A percentile compares a stretch with the other conserved stretches of the same genome.
phyloP scores from a whole-genome alignment of 78 protist genomes.

The slime mould (Dictyostelium discoideum) region DNA sequence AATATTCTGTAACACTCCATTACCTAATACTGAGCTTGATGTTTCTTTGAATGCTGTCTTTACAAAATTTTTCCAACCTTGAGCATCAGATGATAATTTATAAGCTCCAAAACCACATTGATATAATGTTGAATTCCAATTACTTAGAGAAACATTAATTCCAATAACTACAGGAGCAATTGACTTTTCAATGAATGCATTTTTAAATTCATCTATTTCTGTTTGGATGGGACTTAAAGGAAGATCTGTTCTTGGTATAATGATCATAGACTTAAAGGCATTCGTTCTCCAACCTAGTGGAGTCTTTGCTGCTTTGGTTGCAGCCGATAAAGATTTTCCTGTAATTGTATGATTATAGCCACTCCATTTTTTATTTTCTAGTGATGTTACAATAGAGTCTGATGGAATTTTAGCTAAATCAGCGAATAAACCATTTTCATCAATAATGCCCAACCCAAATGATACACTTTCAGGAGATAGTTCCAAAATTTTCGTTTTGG shows the following conservation, averaged over 20 bases:
- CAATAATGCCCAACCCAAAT: neutral
- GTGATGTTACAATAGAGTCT: neutral
- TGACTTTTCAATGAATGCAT: neutral
- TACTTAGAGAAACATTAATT: neutral
- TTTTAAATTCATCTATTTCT: neutral
- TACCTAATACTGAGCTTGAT: neutral
- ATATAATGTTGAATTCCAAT: neutral
- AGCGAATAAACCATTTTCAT: neutral
- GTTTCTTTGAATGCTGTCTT: neutral
- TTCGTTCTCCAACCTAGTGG: neutral
- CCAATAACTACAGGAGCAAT: slow-evolving; percentile 29
- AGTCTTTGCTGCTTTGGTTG: neutral
- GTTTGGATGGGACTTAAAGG: neutral
- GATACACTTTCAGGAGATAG: neutral
- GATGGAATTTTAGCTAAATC: neutral
- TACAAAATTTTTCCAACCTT: neutral
- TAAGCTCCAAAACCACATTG: neutral
- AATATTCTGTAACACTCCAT: neutral
- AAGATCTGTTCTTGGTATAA: slow-evolving; percentile 7
- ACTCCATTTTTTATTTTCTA: neutral
- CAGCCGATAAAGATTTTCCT: neutral
- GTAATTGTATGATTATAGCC: neutral
- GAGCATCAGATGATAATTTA: neutral
- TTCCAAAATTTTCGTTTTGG: neutral
- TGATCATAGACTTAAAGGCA: neutral